These are phyloP conservation scores for Polytolypa hystricis DNA, from an alignment of 2,329 filamentous ascomycete genomes.

Conservation along the genomic window DNA sequence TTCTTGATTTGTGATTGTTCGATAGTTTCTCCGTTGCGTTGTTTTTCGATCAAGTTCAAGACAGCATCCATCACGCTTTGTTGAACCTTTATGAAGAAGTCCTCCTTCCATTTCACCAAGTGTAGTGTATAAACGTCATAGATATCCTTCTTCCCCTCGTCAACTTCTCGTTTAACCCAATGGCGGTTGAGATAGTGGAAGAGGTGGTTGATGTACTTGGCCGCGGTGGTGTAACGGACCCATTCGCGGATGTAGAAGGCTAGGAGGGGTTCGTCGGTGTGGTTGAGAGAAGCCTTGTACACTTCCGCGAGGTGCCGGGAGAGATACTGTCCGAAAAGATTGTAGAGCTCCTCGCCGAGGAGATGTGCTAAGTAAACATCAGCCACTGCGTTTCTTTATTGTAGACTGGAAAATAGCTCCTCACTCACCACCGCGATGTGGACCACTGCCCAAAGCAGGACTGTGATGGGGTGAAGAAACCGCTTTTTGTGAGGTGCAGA, in stretches of 20 bases:
- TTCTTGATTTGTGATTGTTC: conserved; percentile 95
- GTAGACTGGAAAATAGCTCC: conserved; percentile 3
- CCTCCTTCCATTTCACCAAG: conserved; percentile 86
- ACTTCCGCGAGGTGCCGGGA: conserved; percentile 63
- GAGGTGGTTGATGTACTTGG: conserved; percentile 94
- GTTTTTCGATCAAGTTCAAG: conserved; percentile 88
- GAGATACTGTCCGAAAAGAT: conserved; percentile 78
- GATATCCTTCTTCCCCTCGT: conserved; percentile 95
- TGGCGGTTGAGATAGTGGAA: conserved; percentile 95
- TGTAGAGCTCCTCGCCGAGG: conserved; percentile 90
- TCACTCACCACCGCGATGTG: conserved; percentile 59
- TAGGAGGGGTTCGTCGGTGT: conserved; percentile 81
- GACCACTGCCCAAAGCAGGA: conserved; percentile 37
- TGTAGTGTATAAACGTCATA: conserved; percentile 98
- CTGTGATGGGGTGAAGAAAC: conserved; percentile 43
- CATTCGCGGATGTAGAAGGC: conserved; percentile 94
- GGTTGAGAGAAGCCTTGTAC: conserved; percentile 59
- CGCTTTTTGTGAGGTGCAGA: conserved; percentile 95
- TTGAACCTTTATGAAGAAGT: conserved; percentile 76
- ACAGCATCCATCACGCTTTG: conserved; percentile 91
- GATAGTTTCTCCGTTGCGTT: conserved; percentile 94
- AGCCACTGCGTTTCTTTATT: conserved; percentile 9
- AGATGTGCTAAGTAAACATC: conserved; percentile 59
- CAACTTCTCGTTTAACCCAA: conserved; percentile 98
- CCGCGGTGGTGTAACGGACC: conserved; percentile 88